Evolutionary conservation across 257 asterid species (phyloP).

Genomic region (Cinchona pubescens): DNA sequence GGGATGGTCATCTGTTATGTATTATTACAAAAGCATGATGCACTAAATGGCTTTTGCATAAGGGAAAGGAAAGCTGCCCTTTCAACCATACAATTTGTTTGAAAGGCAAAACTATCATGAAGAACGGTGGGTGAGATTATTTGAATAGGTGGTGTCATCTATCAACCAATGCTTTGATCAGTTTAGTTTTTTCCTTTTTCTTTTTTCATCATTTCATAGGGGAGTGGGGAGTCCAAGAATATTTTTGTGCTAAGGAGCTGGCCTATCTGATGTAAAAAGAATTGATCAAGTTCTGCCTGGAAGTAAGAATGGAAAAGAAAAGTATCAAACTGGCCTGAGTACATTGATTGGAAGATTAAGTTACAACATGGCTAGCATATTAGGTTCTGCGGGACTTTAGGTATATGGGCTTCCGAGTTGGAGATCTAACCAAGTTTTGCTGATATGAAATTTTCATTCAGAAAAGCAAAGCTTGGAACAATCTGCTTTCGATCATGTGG

Average conservation of each 20-base stretch:
- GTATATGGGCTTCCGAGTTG: background rate
- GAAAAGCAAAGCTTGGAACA: background rate
- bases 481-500: conserved; percentile 29
- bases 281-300: background rate
- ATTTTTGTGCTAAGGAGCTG: no score
- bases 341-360: background rate
- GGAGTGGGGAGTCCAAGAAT: no score
- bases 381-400: background rate
- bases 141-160: no score
- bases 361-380: background rate
- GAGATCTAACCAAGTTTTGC: background rate
- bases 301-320: background rate
- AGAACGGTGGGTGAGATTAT: background rate
- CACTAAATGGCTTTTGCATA: background rate
- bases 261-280: background rate
- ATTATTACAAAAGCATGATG: background rate
- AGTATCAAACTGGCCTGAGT: background rate
- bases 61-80: background rate
- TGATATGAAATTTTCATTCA: background rate
- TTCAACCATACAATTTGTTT: background rate
- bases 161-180: no score
- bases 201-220: no score
- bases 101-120: background rate
- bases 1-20: background rate
- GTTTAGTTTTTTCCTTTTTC: no score